A percentile compares a stretch with the other conserved stretches of the same genome.
Evolutionary conservation across 1,139 yeast species (phyloP).

Genomic region (Saccharomyces hybrid): DNA sequence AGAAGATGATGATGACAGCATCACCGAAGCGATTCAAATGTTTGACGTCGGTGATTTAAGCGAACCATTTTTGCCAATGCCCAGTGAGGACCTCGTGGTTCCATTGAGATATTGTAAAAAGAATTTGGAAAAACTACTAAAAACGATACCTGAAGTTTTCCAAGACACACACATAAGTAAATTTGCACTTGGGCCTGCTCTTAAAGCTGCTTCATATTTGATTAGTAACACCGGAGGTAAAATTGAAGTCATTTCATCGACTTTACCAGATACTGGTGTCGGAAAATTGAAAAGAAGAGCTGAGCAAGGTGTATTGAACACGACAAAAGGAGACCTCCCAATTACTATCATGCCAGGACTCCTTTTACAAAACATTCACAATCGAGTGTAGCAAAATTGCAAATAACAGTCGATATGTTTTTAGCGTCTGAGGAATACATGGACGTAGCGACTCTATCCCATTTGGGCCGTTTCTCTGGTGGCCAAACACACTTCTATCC

Average conservation of each 20-base stretch:
- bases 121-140: slow-evolving; percentile 68
- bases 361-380: slow-evolving; percentile 87
- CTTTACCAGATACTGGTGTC: slow-evolving; percentile 76
- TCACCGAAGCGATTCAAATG: slow-evolving; percentile 32
- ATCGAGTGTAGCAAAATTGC: slow-evolving; percentile 88
- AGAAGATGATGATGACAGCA: neutral
- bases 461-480: slow-evolving; percentile 86
- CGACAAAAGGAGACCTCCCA: slow-evolving; percentile 79
- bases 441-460: slow-evolving; percentile 86
- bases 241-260: slow-evolving; percentile 67
- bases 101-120: slow-evolving; percentile 63
- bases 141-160: slow-evolving; percentile 64
- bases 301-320: slow-evolving; percentile 74
- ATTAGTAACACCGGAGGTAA: slow-evolving; percentile 82
- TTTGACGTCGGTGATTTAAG: slow-evolving; percentile 85
- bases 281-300: slow-evolving; percentile 79
- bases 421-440: slow-evolving; percentile 77
- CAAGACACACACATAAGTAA: slow-evolving; percentile 50
- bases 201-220: slow-evolving; percentile 78
- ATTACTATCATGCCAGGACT: slow-evolving; percentile 64
- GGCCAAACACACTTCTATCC: slow-evolving; percentile 97
- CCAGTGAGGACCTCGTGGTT: slow-evolving; percentile 65
- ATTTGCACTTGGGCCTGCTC: slow-evolving; percentile 87
- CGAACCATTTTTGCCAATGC: slow-evolving; percentile 86
- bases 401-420: slow-evolving; percentile 85